Conservation (phyloP, 345 rosid genomes). For the Cardamine resedifolia region DNA sequence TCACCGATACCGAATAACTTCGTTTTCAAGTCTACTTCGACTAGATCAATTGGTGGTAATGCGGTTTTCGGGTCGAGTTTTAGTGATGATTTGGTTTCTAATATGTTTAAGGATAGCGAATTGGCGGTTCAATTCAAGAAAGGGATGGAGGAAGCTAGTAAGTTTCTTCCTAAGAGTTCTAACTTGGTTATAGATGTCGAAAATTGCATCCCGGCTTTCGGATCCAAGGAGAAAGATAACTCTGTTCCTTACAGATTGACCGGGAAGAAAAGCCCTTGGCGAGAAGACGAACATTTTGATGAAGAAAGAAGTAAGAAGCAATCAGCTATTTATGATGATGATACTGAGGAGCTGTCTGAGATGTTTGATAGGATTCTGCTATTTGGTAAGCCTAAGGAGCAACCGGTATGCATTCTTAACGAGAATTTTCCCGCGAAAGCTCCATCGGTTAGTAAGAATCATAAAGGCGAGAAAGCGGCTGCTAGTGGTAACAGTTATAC, state of each 20-base stretch:
- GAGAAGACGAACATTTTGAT: conserved; percentile 46
- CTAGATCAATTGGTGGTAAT: conserved; percentile 15
- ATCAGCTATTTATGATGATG: conserved; percentile 42
- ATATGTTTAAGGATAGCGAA: conserved; percentile 39
- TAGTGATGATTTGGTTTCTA: conserved; percentile 42
- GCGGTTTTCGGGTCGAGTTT: conserved; percentile 38
- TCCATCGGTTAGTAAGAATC: not conserved
- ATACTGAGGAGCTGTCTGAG: conserved; percentile 57
- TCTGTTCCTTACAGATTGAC: conserved; percentile 37
- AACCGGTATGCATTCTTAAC: conserved; percentile 36
- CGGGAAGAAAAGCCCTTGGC: conserved; percentile 51
- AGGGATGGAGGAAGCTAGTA: conserved; percentile 79
- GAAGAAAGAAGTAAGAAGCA: conserved; percentile 65
- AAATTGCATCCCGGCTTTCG: not conserved
- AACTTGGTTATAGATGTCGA: conserved; percentile 46
- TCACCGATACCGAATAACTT: conserved; percentile 43
- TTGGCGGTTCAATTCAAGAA: conserved; percentile 55
- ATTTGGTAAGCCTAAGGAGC: conserved; percentile 21
- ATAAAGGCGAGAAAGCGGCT: conserved; percentile 32
- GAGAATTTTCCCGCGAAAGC: conserved; percentile 3
- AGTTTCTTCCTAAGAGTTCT: conserved; percentile 59
- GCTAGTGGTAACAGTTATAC: conserved; percentile 17
- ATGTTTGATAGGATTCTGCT: conserved; percentile 63
- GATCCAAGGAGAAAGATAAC: conserved; percentile 7
- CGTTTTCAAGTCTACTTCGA: conserved; percentile 47